phyloP scores from a whole-genome alignment of 2,329 filamentous ascomycete species.

The Mycosphaerella sp. region DNA sequence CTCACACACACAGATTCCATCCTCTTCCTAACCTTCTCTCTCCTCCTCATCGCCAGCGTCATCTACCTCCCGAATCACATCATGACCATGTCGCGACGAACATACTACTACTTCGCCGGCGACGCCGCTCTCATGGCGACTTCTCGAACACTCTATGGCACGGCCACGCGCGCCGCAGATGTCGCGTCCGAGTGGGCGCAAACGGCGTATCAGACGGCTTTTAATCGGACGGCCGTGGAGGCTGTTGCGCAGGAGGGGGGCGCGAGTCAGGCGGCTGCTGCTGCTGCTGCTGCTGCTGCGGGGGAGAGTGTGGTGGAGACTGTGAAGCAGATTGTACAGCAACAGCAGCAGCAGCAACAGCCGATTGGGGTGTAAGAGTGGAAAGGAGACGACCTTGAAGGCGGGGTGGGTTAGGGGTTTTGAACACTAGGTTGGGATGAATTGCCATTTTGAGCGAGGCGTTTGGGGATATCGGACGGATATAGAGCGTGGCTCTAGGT shows the following conservation, averaged over 20 bases:
- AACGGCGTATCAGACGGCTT: slow-evolving; percentile 21
- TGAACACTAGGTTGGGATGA: background rate
- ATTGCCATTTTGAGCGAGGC: background rate
- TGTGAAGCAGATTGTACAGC: slow-evolving; percentile 16
- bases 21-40: slow-evolving; percentile 79
- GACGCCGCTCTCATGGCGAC: slow-evolving; percentile 41
- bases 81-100: slow-evolving; percentile 70
- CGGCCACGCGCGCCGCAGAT: slow-evolving; percentile 17
- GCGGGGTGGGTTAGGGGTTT: no score
- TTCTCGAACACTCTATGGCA: slow-evolving; percentile 17
- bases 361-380: background rate
- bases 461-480: background rate
- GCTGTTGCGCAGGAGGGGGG: background rate
- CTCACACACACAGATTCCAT: slow-evolving; percentile 61
- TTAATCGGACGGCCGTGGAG: slow-evolving; percentile 13
- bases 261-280: slow-evolving; percentile 5
- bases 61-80: slow-evolving; percentile 94
- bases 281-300: no score
- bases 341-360: no score
- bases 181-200: slow-evolving; percentile 24
- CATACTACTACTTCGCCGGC: slow-evolving; percentile 92
- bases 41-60: slow-evolving; percentile 77
- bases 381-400: background rate
- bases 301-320: slow-evolving; percentile 18
- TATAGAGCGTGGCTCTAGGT: no score